A percentile compares a stretch with the other conserved stretches of the same genome.
Conservation (phyloP, 257 asterid genomes). For the Cruciata laevipes region DNA sequence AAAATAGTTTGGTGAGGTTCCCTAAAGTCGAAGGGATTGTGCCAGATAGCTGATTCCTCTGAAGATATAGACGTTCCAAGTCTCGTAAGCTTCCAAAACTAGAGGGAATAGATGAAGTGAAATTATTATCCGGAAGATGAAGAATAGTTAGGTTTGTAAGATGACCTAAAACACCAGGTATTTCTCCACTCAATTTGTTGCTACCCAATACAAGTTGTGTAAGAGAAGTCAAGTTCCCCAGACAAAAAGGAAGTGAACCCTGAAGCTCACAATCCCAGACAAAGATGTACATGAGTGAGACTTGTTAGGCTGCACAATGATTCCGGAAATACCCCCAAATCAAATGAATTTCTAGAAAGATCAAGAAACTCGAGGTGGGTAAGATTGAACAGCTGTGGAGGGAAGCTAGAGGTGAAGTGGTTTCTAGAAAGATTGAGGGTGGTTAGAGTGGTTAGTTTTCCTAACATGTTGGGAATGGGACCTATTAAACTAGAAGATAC, state of each 20-base stretch:
- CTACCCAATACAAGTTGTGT: neutral
- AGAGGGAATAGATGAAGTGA: too few species aligned
- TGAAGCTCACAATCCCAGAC: neutral
- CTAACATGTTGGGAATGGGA: neutral
- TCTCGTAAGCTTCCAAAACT: too few species aligned
- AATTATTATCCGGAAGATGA: neutral
- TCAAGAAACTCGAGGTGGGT: too few species aligned
- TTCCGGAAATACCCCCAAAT: neutral
- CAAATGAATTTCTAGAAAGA: constrained; percentile 3
- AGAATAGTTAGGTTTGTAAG: constrained; percentile 8
- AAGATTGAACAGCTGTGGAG: too few species aligned
- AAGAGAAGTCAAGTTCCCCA: neutral
- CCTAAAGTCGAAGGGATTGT: neutral
- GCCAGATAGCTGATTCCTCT: too few species aligned
- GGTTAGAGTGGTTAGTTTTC: neutral
- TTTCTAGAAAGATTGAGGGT: neutral
- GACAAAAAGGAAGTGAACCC: neutral
- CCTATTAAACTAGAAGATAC: neutral
- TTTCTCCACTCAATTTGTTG: constrained; percentile 14
- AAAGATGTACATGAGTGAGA: neutral
- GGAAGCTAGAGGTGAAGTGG: too few species aligned
- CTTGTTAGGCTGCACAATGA: neutral
- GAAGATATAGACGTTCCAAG: too few species aligned
- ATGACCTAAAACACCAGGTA: constrained; percentile 20
- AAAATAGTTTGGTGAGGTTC: constrained; percentile 1